A percentile compares a stretch with the other conserved stretches of the same genome.
phyloP scores from a whole-genome alignment of 2,329 filamentous ascomycete genomes.

The Chalaropsis ovoidea region DNA sequence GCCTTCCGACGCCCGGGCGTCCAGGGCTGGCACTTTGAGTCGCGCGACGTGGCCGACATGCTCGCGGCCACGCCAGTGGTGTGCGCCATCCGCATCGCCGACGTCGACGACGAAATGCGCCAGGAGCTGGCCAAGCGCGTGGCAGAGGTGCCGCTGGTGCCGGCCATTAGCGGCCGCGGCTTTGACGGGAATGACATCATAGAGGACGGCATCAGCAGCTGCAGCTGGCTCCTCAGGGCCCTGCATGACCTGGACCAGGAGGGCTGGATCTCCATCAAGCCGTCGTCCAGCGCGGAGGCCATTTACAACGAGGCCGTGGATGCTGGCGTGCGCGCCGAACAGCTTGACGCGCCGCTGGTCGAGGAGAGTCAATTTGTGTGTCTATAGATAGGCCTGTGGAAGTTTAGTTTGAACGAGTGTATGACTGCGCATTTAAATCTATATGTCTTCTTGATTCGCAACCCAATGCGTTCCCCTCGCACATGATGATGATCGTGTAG shows the following conservation, averaged over 20 bases:
- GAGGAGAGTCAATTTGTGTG: constrained; percentile 18
- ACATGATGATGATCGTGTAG: too few relatives aligned
- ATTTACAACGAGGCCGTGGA: constrained; percentile 24
- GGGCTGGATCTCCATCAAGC: constrained; percentile 24
- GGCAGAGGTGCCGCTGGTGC: constrained; percentile 14
- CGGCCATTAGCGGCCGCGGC: constrained; percentile 2
- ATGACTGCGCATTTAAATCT: too few relatives aligned
- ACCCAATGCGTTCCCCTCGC: too few relatives aligned
- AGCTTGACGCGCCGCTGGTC: constrained; percentile 19
- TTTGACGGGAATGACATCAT: constrained; percentile 21
- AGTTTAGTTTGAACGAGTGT: too few relatives aligned
- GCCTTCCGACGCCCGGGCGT: background rate
- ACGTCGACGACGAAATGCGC: constrained; percentile 16
- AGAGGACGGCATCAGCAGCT: constrained; percentile 21
- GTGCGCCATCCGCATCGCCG: constrained; percentile 22
- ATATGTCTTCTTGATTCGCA: too few relatives aligned
- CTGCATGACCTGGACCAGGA: constrained; percentile 22
- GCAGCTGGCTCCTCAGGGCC: constrained; percentile 20
- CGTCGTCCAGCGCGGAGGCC: constrained; percentile 2
- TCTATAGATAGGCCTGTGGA: background rate
- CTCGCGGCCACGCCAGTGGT: constrained; percentile 17
- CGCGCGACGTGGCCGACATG: constrained; percentile 14
- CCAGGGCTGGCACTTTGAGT: constrained; percentile 18
- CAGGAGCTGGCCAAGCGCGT: constrained; percentile 17
- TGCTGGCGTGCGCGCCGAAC: constrained; percentile 15